Conservation (phyloP, 2,329 filamentous ascomycete genomes). For the Paecilomyces fulvus region DNA sequence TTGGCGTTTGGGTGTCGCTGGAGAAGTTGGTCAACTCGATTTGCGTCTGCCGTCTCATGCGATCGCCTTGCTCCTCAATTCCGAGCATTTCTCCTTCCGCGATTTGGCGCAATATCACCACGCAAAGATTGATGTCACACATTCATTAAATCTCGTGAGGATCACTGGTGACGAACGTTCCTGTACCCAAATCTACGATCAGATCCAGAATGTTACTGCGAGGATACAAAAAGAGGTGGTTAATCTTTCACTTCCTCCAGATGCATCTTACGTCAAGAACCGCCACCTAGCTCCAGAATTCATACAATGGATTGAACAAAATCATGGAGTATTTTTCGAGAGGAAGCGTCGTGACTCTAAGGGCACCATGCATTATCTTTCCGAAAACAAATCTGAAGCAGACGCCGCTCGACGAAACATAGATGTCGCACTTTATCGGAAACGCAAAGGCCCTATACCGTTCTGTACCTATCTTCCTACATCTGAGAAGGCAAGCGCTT, state of each 20-base stretch:
- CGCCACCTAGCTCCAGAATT: slow-evolving; percentile 17
- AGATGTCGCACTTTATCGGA: slow-evolving; percentile 20
- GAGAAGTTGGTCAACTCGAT: slow-evolving; percentile 30
- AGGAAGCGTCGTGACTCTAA: slow-evolving; percentile 8
- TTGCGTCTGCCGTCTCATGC: slow-evolving; percentile 19
- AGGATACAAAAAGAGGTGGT: slow-evolving; percentile 23
- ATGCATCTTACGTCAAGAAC: slow-evolving; percentile 6
- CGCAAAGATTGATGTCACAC: slow-evolving; percentile 29
- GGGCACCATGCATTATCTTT: slow-evolving; percentile 24
- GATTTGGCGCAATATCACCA: slow-evolving; percentile 25
- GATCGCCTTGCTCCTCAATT: slow-evolving; percentile 23
- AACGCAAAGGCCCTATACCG: slow-evolving; percentile 11
- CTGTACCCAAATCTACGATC: slow-evolving; percentile 26
- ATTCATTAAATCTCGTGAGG: slow-evolving; percentile 24
- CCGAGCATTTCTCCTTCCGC: slow-evolving; percentile 28
- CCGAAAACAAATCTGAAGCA: slow-evolving; percentile 20
- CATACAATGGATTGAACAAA: slow-evolving; percentile 24
- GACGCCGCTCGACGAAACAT: slow-evolving; percentile 27
- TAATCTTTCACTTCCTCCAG: slow-evolving; percentile 11
- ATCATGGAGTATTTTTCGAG: slow-evolving; percentile 23
- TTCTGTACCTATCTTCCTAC: slow-evolving; percentile 29
- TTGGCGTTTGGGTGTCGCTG: slow-evolving; percentile 26
- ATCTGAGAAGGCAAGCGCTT: slow-evolving; percentile 16
- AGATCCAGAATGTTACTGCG: slow-evolving; percentile 21
- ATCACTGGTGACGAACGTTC: slow-evolving; percentile 24